Percentiles rank a stretch among this genome's conserved stretches.
Evolutionary conservation across 495 filamentous ascomycete genomes (phyloP).

Genomic region (Cercophora sp.): DNA sequence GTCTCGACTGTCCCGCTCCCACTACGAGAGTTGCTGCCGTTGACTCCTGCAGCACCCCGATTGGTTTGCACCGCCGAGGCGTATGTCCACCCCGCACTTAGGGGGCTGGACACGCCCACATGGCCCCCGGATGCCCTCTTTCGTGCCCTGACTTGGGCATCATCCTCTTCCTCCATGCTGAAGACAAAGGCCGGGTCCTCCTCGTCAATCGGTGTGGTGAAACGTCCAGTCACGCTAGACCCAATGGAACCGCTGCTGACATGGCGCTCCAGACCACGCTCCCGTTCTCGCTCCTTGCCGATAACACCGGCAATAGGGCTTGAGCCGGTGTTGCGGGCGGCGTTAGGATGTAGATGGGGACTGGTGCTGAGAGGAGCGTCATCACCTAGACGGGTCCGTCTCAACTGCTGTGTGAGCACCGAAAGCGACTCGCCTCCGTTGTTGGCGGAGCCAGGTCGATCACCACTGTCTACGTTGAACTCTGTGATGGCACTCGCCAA

Average conservation of each 20-base stretch:
- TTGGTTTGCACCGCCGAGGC: slow-evolving; percentile 33
- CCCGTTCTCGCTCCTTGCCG: slow-evolving; percentile 31
- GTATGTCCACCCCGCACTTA: slow-evolving; percentile 36
- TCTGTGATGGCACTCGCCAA: slow-evolving; percentile 63
- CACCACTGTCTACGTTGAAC: slow-evolving; percentile 41
- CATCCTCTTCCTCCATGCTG: slow-evolving; percentile 73
- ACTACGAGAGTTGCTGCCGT: slow-evolving; percentile 13
- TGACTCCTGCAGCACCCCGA: slow-evolving; percentile 5
- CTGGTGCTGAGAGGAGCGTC: slow-evolving; percentile 34
- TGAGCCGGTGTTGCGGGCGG: slow-evolving; percentile 25
- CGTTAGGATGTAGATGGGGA: slow-evolving; percentile 38
- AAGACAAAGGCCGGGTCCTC: slow-evolving; percentile 76
- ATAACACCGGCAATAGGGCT: slow-evolving; percentile 28
- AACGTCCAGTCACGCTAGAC: slow-evolving; percentile 45
- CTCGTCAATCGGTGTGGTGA: slow-evolving; percentile 68
- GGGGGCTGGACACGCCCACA: slow-evolving; percentile 30
- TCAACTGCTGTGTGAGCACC: slow-evolving; percentile 67
- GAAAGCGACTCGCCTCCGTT: slow-evolving; percentile 53
- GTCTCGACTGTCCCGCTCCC: slow-evolving; percentile 18
- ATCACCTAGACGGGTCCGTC: slow-evolving; percentile 48
- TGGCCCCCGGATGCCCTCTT: slow-evolving; percentile 38
- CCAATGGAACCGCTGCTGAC: slow-evolving; percentile 49
- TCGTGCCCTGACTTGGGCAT: slow-evolving; percentile 40
- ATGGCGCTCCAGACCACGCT: slow-evolving; percentile 44
- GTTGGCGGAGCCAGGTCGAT: slow-evolving; percentile 28